These are phyloP conservation scores for Fusarium siculi DNA, from an alignment of 2,329 filamentous ascomycete genomes.

Conservation along the genomic window DNA sequence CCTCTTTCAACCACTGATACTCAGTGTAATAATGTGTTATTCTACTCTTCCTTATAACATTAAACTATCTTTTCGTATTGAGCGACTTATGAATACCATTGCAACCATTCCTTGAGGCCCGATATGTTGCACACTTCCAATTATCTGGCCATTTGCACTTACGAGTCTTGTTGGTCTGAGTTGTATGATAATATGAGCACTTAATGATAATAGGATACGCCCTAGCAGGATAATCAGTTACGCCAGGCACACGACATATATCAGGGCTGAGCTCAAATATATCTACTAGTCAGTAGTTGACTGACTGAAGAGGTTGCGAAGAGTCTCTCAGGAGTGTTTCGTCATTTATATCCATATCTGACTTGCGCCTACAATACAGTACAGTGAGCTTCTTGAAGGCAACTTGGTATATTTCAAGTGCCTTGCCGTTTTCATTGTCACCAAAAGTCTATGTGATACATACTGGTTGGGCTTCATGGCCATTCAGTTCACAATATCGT, in stretches of 20 bases:
- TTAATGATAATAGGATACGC: background rate
- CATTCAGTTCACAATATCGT: background rate
- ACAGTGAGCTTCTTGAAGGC: no score
- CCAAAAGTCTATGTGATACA: background rate
- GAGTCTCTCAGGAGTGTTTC: background rate
- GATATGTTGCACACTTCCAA: background rate
- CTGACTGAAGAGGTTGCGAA: background rate
- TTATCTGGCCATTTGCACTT: background rate
- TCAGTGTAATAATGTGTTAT: background rate
- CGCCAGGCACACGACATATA: background rate
- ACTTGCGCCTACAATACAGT: background rate
- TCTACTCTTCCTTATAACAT: background rate
- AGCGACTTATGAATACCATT: background rate
- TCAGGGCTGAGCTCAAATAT: background rate
- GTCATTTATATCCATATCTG: background rate
- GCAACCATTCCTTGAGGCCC: no score
- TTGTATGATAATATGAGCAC: background rate
- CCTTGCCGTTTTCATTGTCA: background rate
- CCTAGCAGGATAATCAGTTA: background rate
- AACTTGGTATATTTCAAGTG: background rate
- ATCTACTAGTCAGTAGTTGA: background rate
- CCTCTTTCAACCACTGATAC: background rate
- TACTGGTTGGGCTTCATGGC: background rate
- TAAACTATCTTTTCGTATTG: background rate
- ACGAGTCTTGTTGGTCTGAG: background rate